Percentiles rank a stretch among this genome's conserved stretches.
Evolutionary conservation across 2,329 filamentous ascomycete species (phyloP).

Genomic region (Tolypocladium cylindrosporum): DNA sequence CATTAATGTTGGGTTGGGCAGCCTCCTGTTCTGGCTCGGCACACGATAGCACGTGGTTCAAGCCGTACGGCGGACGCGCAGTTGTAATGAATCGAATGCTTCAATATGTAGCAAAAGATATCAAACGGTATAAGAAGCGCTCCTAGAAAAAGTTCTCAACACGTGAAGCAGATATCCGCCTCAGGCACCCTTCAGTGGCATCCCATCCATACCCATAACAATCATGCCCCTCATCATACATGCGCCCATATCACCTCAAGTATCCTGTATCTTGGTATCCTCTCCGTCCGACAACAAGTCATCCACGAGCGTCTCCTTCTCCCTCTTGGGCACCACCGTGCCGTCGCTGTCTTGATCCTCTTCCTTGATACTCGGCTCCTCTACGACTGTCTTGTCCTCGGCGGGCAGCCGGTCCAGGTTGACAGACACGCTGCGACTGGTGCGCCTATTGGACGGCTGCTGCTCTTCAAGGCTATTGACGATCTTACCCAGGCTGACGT

Average conservation of each 20-base stretch:
- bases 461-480: conserved; percentile 47
- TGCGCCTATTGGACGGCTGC: conserved; percentile 24
- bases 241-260: conserved; percentile 6
- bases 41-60: conserved; percentile 5
- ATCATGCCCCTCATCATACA: conserved; percentile 1
- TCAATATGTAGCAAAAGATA: neutral
- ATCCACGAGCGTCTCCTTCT: conserved; percentile 26
- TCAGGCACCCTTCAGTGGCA: neutral
- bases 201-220: neutral
- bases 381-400: conserved; percentile 28
- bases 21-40: conserved; percentile 46
- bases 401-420: conserved; percentile 15
- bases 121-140: neutral
- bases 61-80: too few species aligned
- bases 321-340: conserved; percentile 20
- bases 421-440: conserved; percentile 35
- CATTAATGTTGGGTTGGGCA: conserved; percentile 56
- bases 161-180: neutral
- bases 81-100: neutral
- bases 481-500: conserved; percentile 57
- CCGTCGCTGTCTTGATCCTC: conserved; percentile 32
- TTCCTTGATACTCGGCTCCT: conserved; percentile 37
- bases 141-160: neutral
- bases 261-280: conserved; percentile 20
- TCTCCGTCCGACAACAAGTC: conserved; percentile 31